Conservation (phyloP, 768 basidiomycete genomes). For the Hypholoma sublateritium region DNA sequence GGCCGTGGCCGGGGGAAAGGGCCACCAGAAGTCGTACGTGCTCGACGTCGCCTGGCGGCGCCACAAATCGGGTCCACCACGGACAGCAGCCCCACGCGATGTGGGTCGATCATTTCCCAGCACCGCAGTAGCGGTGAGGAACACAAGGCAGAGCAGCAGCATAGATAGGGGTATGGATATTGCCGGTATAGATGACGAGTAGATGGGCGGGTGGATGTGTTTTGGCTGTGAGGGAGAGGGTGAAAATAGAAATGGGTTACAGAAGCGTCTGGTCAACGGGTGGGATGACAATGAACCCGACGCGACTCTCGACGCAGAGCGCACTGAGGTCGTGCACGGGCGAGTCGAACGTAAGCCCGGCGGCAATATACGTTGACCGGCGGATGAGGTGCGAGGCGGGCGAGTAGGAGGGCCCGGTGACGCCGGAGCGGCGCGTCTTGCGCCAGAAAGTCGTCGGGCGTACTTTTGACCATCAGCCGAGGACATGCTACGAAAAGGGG, state of each 20-base stretch:
- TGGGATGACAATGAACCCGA: slow-evolving; percentile 44
- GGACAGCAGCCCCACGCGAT: no score
- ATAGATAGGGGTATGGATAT: neutral
- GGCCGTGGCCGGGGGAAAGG: slow-evolving; percentile 28
- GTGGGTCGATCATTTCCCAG: neutral
- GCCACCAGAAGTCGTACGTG: slow-evolving; percentile 39
- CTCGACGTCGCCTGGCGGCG: slow-evolving; percentile 15
- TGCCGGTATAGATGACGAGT: neutral
- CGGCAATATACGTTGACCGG: slow-evolving; percentile 77
- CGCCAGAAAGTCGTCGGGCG: slow-evolving; percentile 86
- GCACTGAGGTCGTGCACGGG: slow-evolving; percentile 64
- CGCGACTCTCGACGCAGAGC: slow-evolving; percentile 58
- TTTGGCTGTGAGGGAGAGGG: neutral
- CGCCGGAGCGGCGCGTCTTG: slow-evolving; percentile 68
- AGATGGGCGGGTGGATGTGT: neutral
- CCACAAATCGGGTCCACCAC: neutral
- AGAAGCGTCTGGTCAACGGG: slow-evolving; percentile 36
- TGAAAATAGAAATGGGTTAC: slow-evolving; percentile 2
- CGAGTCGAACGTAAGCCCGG: slow-evolving; percentile 65
- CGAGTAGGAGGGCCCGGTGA: slow-evolving; percentile 69
- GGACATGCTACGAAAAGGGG: neutral
- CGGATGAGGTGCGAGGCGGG: slow-evolving; percentile 74
- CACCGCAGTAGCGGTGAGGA: neutral
- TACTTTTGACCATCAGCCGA: no score
- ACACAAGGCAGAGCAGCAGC: no score